These are phyloP conservation scores for Emiliania huxleyi DNA, from an alignment of 78 protist species.

Conservation along the genomic window DNA sequence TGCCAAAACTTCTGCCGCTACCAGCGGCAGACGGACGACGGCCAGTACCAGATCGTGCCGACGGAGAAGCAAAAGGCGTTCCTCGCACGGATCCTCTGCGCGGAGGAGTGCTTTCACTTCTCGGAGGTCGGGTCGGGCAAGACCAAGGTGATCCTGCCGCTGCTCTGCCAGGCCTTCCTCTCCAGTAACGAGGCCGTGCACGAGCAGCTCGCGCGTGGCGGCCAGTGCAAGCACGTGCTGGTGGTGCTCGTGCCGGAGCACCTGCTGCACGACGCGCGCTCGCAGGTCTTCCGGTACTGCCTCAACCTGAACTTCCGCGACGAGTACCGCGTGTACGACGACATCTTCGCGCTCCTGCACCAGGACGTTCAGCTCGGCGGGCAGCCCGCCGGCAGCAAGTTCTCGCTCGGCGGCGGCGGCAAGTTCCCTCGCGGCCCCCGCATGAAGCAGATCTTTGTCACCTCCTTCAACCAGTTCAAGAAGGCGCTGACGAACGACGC, in stretches of 20 bases:
- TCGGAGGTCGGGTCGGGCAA: slow-evolving; percentile 23
- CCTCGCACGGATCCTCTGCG: neutral
- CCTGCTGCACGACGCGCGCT: neutral
- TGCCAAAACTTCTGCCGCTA: neutral
- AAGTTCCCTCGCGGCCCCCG: no score
- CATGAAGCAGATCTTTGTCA: slow-evolving; percentile 20
- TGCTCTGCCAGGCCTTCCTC: slow-evolving; percentile 26
- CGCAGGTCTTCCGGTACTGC: slow-evolving; percentile 28
- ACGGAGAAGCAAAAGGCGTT: slow-evolving; percentile 24
- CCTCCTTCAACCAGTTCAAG: slow-evolving; percentile 29
- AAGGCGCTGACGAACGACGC: slow-evolving; percentile 31
- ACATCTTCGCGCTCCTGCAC: slow-evolving; percentile 22
- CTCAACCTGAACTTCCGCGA: slow-evolving; percentile 23
- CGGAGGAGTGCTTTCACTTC: slow-evolving; percentile 20
- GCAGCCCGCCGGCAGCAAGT: neutral
- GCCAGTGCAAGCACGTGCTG: neutral
- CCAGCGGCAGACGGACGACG: neutral
- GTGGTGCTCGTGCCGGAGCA: slow-evolving; percentile 18
- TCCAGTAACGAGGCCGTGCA: slow-evolving; percentile 5
- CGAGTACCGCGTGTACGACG: slow-evolving; percentile 35
- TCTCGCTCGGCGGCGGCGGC: neutral
- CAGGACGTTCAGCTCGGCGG: neutral
- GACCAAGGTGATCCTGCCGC: slow-evolving; percentile 33
- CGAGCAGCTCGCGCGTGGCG: slow-evolving; percentile 4
- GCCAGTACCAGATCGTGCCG: slow-evolving; percentile 34